These are phyloP conservation scores for Aspergillus homomorphus DNA, from an alignment of 495 filamentous ascomycete species.

Conservation along the genomic window DNA sequence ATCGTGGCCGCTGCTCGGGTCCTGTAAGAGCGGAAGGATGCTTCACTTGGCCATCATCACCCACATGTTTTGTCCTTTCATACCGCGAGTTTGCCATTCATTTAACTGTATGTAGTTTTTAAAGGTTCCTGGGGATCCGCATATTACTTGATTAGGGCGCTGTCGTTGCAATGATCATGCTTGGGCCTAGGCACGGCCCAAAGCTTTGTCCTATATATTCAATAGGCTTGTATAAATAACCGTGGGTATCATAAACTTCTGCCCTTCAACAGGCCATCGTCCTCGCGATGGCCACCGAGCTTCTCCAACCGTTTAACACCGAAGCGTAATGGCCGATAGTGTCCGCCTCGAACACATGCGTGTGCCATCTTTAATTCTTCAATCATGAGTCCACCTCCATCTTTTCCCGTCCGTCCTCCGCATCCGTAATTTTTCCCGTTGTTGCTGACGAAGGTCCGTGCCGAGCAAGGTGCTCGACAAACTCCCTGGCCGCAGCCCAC, in stretches of 20 bases:
- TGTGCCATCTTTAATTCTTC: background rate
- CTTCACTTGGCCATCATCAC: background rate
- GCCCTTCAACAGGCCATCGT: background rate
- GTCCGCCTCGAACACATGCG: too few species aligned
- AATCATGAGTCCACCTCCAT: slow-evolving; percentile 38
- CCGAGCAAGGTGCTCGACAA: slow-evolving; percentile 37
- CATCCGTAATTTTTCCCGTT: slow-evolving; percentile 7
- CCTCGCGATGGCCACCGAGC: background rate
- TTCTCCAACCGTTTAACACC: background rate
- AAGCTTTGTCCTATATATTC: background rate
- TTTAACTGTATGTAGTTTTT: slow-evolving; percentile 18
- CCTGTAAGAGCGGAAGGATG: background rate
- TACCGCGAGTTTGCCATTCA: slow-evolving; percentile 5
- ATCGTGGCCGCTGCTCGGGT: slow-evolving; percentile 2
- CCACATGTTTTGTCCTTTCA: background rate
- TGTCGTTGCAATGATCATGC: background rate
- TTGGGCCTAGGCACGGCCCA: background rate
- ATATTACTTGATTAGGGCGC: background rate
- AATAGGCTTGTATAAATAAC: background rate
- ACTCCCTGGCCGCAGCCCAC: slow-evolving; percentile 58
- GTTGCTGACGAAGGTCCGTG: slow-evolving; percentile 13
- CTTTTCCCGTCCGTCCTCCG: slow-evolving; percentile 20
- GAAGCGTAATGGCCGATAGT: background rate
- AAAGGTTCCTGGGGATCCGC: slow-evolving; percentile 22
- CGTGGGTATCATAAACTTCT: slow-evolving; percentile 35